Evolutionary conservation across 208 protist genomes (phyloP).

Genomic region (Acanthamoeba rhysodes): DNA sequence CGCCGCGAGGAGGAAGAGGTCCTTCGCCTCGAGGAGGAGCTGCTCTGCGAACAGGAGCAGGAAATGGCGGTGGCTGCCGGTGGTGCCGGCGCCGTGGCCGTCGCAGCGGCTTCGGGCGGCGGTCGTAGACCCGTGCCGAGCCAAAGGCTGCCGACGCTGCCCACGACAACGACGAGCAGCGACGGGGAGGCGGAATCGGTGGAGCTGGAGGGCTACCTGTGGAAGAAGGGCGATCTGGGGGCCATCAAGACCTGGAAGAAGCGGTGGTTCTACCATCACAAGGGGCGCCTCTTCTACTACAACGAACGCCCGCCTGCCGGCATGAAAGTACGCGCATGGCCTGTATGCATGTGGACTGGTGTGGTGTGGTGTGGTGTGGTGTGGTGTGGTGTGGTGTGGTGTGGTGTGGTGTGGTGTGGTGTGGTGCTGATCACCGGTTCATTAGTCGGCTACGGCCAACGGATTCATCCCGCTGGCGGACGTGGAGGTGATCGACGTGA

Average conservation of each 20-base stretch:
- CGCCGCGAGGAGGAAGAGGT: slow-evolving; percentile 49
- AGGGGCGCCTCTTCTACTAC: slow-evolving; percentile 71
- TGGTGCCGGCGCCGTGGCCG: not conserved
- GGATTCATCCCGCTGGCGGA: slow-evolving; percentile 63
- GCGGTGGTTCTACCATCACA: slow-evolving; percentile 65
- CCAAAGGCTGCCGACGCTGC: not conserved
- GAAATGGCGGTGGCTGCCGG: not conserved
- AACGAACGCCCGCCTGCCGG: not conserved
- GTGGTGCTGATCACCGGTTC: not conserved
- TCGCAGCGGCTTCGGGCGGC: not conserved
- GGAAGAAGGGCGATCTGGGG: slow-evolving; percentile 69
- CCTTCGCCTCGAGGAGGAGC: slow-evolving; percentile 43
- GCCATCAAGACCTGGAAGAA: slow-evolving; percentile 74
- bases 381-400: not conserved
- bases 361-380: not conserved
- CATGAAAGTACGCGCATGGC: not conserved
- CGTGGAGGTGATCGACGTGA: slow-evolving; percentile 43
- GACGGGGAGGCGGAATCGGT: slow-evolving; percentile 23
- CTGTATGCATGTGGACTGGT: not conserved
- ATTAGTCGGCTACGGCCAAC: not conserved
- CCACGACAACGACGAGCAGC: not conserved
- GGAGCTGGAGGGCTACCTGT: slow-evolving; percentile 57
- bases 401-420: not conserved
- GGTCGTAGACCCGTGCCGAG: not conserved
- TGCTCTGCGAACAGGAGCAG: slow-evolving; percentile 41